A percentile compares a stretch with the other conserved stretches of the same genome.
These are phyloP conservation scores for Aspergillus sp. DNA, from an alignment of 2,329 filamentous ascomycete genomes.

Conservation along the genomic window DNA sequence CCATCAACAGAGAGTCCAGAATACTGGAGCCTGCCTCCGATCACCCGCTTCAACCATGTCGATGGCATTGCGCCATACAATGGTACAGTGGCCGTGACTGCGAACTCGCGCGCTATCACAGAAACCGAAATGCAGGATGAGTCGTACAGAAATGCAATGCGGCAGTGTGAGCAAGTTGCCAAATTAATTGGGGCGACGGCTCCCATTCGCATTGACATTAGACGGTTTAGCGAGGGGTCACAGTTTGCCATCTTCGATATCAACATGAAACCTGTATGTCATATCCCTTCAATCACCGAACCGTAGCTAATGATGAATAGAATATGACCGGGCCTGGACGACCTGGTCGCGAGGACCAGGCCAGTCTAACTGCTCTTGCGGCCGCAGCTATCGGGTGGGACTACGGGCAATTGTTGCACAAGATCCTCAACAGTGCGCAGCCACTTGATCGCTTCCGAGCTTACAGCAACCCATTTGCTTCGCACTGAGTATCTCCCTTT, in stretches of 20 bases:
- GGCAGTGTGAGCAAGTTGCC: conserved; percentile 1
- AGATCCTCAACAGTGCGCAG: conserved; percentile 33
- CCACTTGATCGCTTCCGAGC: conserved; percentile 12
- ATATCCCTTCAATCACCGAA: conserved; percentile 16
- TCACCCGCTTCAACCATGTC: conserved; percentile 51
- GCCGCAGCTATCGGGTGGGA: conserved; percentile 48
- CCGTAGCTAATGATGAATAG: conserved; percentile 20
- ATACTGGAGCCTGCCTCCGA: conserved; percentile 50
- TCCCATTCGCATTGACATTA: conserved; percentile 4
- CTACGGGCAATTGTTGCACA: conserved; percentile 40
- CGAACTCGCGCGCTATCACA: conserved; percentile 4
- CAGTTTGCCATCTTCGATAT: conserved; percentile 10
- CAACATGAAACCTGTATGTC: conserved; percentile 20
- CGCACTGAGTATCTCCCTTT: not conserved
- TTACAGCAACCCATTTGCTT: conserved; percentile 15
- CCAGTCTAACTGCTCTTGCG: conserved; percentile 49
- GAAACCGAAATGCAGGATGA: conserved; percentile 1
- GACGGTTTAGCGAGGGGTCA: not conserved
- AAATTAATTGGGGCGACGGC: conserved; percentile 4
- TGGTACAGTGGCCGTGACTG: conserved; percentile 42
- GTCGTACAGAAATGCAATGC: conserved; percentile 3
- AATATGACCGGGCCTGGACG: conserved; percentile 53
- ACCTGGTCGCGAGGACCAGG: conserved; percentile 51
- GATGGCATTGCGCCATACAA: conserved; percentile 54
- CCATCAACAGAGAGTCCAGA: conserved; percentile 34